Percentiles rank a stretch among this genome's conserved stretches.
Evolutionary conservation across 2,329 filamentous ascomycete species (phyloP).

Genomic region (Claviceps humidiphila): DNA sequence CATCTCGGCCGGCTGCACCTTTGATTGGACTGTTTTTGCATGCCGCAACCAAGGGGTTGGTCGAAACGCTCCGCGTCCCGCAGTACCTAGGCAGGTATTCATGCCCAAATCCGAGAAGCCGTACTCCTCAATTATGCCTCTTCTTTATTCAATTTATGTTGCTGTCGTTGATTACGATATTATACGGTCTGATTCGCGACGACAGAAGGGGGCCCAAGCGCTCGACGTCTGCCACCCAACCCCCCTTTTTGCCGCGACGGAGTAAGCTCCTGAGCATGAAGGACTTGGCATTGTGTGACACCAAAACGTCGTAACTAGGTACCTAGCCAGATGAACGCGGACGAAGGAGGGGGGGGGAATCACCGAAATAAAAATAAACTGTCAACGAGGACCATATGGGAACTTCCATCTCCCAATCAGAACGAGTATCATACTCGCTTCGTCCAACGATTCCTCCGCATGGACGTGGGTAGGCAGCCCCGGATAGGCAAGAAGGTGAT

Average conservation of each 20-base stretch:
- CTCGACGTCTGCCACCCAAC: neutral
- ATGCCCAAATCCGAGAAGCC: too few species aligned
- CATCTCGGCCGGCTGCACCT: slow-evolving; percentile 1
- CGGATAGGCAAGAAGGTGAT: too few species aligned
- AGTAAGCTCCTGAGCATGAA: neutral
- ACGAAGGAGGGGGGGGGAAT: neutral
- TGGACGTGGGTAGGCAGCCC: too few species aligned
- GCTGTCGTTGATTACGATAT: too few species aligned
- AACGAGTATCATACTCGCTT: too few species aligned
- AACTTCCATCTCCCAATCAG: too few species aligned
- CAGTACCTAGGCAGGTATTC: neutral
- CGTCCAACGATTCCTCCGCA: too few species aligned
- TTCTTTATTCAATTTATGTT: too few species aligned
- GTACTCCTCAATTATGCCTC: too few species aligned
- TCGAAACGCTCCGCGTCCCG: neutral
- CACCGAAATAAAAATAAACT: neutral
- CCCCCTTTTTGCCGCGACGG: neutral
- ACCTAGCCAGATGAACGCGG: neutral
- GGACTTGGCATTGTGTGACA: neutral
- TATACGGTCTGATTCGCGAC: too few species aligned
- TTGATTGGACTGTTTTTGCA: slow-evolving; percentile 2
- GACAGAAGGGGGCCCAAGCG: neutral
- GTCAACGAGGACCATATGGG: too few species aligned
- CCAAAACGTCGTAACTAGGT: neutral
- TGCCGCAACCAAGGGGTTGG: neutral